Conservation (phyloP, 768 basidiomycete species). For the Leccinum longicurvipes region DNA sequence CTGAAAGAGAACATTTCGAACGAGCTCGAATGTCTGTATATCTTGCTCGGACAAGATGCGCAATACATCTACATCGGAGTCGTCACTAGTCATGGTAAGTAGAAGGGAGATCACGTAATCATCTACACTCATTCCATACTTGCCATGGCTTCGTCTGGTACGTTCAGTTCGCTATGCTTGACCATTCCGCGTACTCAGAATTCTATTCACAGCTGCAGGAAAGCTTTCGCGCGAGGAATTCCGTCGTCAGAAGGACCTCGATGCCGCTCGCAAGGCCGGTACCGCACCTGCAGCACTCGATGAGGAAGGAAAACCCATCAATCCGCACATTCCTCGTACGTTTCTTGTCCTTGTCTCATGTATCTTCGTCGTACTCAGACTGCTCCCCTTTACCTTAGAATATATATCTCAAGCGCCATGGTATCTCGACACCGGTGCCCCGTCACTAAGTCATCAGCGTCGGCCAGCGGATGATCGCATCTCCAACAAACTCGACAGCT, state of each 20-base stretch:
- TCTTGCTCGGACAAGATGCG: conserved; percentile 4
- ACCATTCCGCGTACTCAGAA: neutral
- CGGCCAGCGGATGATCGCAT: conserved; percentile 59
- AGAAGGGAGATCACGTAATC: conserved; percentile 7
- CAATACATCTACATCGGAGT: conserved; percentile 12
- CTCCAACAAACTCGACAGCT: conserved; percentile 71
- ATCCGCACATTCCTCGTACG: conserved; percentile 97
- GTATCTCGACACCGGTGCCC: conserved; percentile 94
- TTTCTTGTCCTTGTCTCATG: conserved; percentile 8
- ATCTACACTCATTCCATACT: too few species aligned
- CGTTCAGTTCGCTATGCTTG: neutral
- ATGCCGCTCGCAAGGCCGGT: conserved; percentile 97
- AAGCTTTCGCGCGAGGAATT: conserved; percentile 95
- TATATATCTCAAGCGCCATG: conserved; percentile 99
- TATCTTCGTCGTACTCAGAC: neutral
- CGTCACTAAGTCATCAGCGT: conserved; percentile 93
- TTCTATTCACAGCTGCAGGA: conserved; percentile 44
- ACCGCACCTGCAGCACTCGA: conserved; percentile 96
- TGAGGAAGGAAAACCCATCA: conserved; percentile 93
- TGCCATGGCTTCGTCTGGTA: conserved; percentile 29
- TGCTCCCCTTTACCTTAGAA: conserved; percentile 45
- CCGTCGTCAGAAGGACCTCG: conserved; percentile 92
- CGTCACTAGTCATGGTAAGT: neutral
- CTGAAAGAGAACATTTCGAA: conserved; percentile 13
- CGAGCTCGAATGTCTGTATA: conserved; percentile 7